Percentiles rank a stretch among this genome's conserved stretches.
phyloP scores from a whole-genome alignment of 2,329 filamentous ascomycete species.

The Rhexocercosporidium sp. region DNA sequence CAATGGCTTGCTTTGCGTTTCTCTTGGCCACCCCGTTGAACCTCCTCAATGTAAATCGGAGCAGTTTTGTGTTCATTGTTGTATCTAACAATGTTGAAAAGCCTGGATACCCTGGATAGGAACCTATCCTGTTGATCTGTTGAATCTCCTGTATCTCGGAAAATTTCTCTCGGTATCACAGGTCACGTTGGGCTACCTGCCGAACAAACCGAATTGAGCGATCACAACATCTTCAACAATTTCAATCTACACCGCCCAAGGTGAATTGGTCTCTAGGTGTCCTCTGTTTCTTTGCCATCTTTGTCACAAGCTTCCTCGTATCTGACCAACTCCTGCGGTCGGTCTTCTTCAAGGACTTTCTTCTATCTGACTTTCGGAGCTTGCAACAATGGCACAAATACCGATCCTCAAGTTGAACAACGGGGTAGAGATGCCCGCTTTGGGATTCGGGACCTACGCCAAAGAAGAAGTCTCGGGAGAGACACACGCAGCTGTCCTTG shows the following conservation, averaged over 20 bases:
- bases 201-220: neutral
- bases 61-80: neutral
- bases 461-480: slow-evolving; percentile 44
- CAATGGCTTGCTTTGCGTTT: neutral
- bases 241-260: neutral
- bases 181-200: neutral
- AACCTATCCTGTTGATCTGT: neutral
- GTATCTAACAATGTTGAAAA: neutral
- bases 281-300: neutral
- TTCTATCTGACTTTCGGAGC: neutral
- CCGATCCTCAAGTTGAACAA: slow-evolving; percentile 43
- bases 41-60: neutral
- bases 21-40: neutral
- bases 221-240: neutral
- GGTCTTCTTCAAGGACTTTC: neutral
- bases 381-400: slow-evolving; percentile 4
- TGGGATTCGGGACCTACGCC: slow-evolving; percentile 49
- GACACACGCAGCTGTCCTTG: slow-evolving; percentile 54
- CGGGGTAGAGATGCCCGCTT: slow-evolving; percentile 44
- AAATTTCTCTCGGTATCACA: neutral
- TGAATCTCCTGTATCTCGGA: neutral
- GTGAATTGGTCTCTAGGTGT: neutral
- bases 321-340: no score
- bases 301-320: neutral
- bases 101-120: neutral